Evolutionary conservation across 1,284 basidiomycete genomes (phyloP), one percentile per base, ranked within the genome.

Genomic region (Ganoderma lingzhi): DNA sequence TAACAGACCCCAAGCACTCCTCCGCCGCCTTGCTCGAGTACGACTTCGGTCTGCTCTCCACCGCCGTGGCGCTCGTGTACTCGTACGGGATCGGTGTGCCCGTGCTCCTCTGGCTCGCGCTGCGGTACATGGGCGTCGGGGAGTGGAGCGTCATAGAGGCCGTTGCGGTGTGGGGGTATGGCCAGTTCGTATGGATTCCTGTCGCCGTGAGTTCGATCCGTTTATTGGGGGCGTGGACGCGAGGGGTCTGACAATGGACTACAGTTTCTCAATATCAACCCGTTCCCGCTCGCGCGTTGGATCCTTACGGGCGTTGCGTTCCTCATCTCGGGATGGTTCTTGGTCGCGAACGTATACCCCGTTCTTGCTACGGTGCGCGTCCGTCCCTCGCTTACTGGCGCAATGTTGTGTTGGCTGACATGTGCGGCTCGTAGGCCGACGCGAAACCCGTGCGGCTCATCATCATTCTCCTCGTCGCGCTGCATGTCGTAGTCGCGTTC

Each of bases 81-180:
- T 79, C 89, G 12, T 98, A 98, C 79, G 95, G 93, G 2, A 82
- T 98, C 0, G 93, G 85, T 2, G 78, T 96, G 0, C 96, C 96
- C 0, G 82, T 94, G 0, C 76, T 92, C 17, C 83, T 98, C 3
- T 96, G 94, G 95, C 84, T 90, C 0, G 89, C 87, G 1, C 85
- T 97, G 73, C 85, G 93, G 39, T 98, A 96, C 81, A 77, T 96
- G 15, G 95, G 95, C 3, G 90, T 96, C 0, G 90, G 90, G 0
- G 93, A 94, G 75, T 97, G 96, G 92, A 90, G 92, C 63, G 84
- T 96, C 1, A 88, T 93, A 2, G 96, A 98, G 78, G 91, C 91
- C 0, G 78, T 93, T 30, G 85, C 90, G 15, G 80, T 93, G 30
- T 94, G 94, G 94, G 87, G 91, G 62, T 91, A 94, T 79, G 86